These are phyloP conservation scores for Apophysomyces elegans DNA, from an alignment of 371 early-diverging fungal genomes.

Conservation along the genomic window DNA sequence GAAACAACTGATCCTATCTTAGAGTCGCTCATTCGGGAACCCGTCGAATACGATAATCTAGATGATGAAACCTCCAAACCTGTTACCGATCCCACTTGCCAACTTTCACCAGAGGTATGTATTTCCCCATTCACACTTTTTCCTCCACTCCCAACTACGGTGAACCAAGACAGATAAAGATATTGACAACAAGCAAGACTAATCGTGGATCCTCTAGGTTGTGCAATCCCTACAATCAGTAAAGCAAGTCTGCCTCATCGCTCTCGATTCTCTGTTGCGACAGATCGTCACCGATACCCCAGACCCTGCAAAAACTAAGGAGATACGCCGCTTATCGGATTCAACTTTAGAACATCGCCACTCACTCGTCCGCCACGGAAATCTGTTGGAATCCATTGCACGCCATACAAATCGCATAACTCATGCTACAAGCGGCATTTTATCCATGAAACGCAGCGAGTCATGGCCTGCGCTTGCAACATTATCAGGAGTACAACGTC, in stretches of 20 bases:
- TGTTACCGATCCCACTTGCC: conserved; percentile 5
- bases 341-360: conserved; percentile 15
- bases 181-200: too few relatives aligned
- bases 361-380: background rate
- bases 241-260: conserved; percentile 38
- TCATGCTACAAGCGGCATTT: conserved; percentile 5
- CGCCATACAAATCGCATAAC: conserved; percentile 30
- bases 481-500: conserved; percentile 33
- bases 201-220: conserved; percentile 19
- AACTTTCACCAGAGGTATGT: conserved; percentile 17
- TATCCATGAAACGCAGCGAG: conserved; percentile 26
- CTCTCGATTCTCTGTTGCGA: conserved; percentile 38
- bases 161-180: too few relatives aligned
- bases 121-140: background rate
- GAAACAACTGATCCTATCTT: conserved; percentile 1
- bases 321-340: conserved; percentile 32
- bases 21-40: conserved; percentile 3
- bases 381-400: conserved; percentile 36
- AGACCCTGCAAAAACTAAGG: conserved; percentile 8
- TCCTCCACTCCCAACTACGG: too few relatives aligned
- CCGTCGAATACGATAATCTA: background rate
- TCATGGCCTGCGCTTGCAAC: conserved; percentile 38
- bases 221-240: conserved; percentile 39
- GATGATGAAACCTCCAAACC: background rate
- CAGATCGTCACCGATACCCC: conserved; percentile 28